Conservation (phyloP, 2,329 filamentous ascomycete genomes). For the Lizonia empirigonia region DNA sequence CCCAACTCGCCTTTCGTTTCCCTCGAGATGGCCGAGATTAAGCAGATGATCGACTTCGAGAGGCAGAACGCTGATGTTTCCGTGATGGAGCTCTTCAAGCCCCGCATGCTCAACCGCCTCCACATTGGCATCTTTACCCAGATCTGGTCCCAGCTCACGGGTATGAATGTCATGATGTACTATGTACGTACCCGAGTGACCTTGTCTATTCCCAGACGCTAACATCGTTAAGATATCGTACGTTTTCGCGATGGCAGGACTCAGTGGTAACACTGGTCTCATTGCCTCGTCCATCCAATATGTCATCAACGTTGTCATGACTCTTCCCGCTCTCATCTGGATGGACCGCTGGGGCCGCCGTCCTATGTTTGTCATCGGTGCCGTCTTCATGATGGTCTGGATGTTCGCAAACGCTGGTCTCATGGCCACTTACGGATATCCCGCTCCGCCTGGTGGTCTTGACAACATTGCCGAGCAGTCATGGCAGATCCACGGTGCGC, state of each 20-base stretch:
- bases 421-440: conserved; percentile 63
- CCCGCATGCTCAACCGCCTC: conserved; percentile 75
- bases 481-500: conserved; percentile 48
- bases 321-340: conserved; percentile 74
- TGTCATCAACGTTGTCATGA: conserved; percentile 81
- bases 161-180: conserved; percentile 74
- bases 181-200: conserved; percentile 25
- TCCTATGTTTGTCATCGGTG: conserved; percentile 67
- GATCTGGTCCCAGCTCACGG: conserved; percentile 76
- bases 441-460: conserved; percentile 47
- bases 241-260: conserved; percentile 73
- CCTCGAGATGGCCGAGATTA: conserved; percentile 73
- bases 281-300: conserved; percentile 73
- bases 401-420: conserved; percentile 68
- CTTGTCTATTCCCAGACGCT: too few species aligned
- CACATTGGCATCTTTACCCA: conserved; percentile 74
- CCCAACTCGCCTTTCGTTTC: conserved; percentile 67
- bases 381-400: conserved; percentile 67
- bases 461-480: conserved; percentile 51
- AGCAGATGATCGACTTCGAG: conserved; percentile 75
- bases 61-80: conserved; percentile 70
- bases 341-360: conserved; percentile 79
- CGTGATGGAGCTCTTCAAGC: conserved; percentile 73
- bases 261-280: conserved; percentile 64
- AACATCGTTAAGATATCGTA: conserved; percentile 55